phyloP scores from a whole-genome alignment of 805 yeast species.

The Yarrowia osloensis region DNA sequence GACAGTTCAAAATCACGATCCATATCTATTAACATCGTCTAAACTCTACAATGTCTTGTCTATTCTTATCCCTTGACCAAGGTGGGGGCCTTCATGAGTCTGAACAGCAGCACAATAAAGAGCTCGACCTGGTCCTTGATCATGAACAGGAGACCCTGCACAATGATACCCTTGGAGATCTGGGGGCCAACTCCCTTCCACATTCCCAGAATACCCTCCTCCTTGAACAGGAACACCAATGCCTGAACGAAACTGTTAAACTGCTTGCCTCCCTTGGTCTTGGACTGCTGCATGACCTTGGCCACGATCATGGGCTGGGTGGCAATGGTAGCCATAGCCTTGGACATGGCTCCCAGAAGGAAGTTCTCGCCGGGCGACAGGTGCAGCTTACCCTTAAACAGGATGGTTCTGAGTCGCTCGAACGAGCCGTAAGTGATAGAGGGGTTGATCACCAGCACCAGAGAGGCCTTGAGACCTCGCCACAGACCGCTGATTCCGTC shows the following conservation, averaged over 20 bases:
- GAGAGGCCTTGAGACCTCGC: slow-evolving; percentile 79
- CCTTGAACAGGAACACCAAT: slow-evolving; percentile 56
- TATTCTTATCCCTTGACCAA: slow-evolving; percentile 2
- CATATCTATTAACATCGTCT: slow-evolving; percentile 27
- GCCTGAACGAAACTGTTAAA: slow-evolving; percentile 66
- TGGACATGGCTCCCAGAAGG: slow-evolving; percentile 74
- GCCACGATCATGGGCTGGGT: slow-evolving; percentile 87
- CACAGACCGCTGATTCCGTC: slow-evolving; percentile 75
- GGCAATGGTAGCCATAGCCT: slow-evolving; percentile 72
- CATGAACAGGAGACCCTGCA: slow-evolving; percentile 81
- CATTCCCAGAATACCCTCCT: slow-evolving; percentile 65
- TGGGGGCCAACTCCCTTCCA: slow-evolving; percentile 85
- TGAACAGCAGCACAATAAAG: slow-evolving; percentile 38
- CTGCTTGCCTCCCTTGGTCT: slow-evolving; percentile 40
- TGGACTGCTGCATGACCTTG: slow-evolving; percentile 73
- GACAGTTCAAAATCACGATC: slow-evolving; percentile 9
- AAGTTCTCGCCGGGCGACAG: slow-evolving; percentile 67
- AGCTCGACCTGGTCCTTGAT: slow-evolving; percentile 65
- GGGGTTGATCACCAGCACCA: slow-evolving; percentile 78
- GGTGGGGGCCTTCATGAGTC: slow-evolving; percentile 33
- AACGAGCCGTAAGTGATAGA: slow-evolving; percentile 83
- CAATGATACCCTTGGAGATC: slow-evolving; percentile 74
- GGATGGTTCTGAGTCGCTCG: slow-evolving; percentile 60
- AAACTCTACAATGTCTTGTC: slow-evolving; percentile 16
- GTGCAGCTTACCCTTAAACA: slow-evolving; percentile 47